Base-by-base conservation (phyloP, 2,329 filamentous ascomycete genomes). In the Colletotrichum sojae region DNA sequence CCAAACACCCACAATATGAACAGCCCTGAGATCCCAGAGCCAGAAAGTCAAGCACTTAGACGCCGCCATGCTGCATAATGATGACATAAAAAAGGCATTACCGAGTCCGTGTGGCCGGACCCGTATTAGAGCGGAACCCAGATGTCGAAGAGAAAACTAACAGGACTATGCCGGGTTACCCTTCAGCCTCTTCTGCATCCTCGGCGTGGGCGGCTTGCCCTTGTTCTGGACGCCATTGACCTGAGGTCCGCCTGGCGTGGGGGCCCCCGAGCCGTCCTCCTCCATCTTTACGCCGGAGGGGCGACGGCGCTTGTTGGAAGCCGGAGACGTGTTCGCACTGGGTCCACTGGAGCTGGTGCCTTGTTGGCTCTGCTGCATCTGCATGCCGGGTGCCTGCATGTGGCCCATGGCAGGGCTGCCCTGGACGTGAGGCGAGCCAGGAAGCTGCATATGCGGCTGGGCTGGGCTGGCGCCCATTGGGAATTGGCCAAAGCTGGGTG, bases 321-420 rank as follows among this genome's bases (percentile, higher is more conserved):
- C 84, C 46, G 89, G 89, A 39, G 88, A 90, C 5, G 90, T 92
- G 79, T 91, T 92, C 65, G 90, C 89, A 75, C 89, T 91, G 6
- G 89, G 89, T 2, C 89, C 90, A 76, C 88, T 89, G 10, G 89
- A 91, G 76, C 83, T 89, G 39, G 89, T 90, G 46, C 90, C 90
- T 76, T 92, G 90, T 76, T 91, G 90, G 76, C 89, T 91, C 71
- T 89, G 88, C 76, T 92, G 89, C 69, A 89, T 81, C 76, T 90
- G 88, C 90, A 92, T 92, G 71, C 84, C 84, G 22, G 89, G 89
- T 59, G 89, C 88, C 77, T 90, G 88, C 85, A 91, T 90, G 60
- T 86, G 83, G 16, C 86, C 88, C 15, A 87, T 85, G 18, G 88
- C 89, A 9, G 90, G 90, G 76, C 88, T 91, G 62, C 88, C 85